A percentile compares a stretch with the other conserved stretches of the same genome.
These are phyloP conservation scores for Trichoderma endophyticum DNA, from an alignment of 2,329 filamentous ascomycete genomes.

Conservation along the genomic window DNA sequence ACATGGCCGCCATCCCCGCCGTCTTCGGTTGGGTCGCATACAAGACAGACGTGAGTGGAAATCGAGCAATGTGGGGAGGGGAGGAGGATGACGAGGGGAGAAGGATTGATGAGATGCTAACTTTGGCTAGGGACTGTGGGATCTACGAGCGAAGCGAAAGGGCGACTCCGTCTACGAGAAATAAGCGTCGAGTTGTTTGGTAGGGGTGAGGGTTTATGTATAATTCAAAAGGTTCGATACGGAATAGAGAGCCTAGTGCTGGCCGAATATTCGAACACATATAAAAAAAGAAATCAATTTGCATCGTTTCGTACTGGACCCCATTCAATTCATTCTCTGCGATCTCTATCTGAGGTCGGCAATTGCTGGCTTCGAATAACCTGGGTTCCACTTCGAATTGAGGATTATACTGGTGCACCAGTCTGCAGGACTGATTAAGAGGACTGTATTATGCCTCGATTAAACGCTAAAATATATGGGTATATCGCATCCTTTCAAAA, in stretches of 20 bases:
- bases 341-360: background rate
- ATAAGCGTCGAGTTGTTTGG: slow-evolving; percentile 41
- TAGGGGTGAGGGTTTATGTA: slow-evolving; percentile 34
- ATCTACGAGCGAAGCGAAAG: slow-evolving; percentile 81
- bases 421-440: background rate
- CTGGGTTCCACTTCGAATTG: background rate
- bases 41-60: slow-evolving; percentile 74
- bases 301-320: background rate
- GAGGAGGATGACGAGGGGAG: background rate
- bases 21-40: slow-evolving; percentile 71
- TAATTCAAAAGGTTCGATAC: slow-evolving; percentile 35
- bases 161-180: slow-evolving; percentile 82
- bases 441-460: background rate
- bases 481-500: slow-evolving; percentile 27
- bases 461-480: slow-evolving; percentile 22
- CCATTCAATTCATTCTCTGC: background rate
- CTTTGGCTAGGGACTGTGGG: slow-evolving; percentile 70
- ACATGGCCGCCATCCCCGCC: slow-evolving; percentile 68
- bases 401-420: background rate
- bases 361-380: background rate
- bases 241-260: slow-evolving; percentile 28
- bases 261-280: background rate
- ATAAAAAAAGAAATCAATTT: background rate
- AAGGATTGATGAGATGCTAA: slow-evolving; percentile 23
- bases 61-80: background rate